Evolutionary conservation across 371 early-diverging fungal species (phyloP), one percentile per base, ranked within the genome.

Genomic region (Umbelopsis sp.): DNA sequence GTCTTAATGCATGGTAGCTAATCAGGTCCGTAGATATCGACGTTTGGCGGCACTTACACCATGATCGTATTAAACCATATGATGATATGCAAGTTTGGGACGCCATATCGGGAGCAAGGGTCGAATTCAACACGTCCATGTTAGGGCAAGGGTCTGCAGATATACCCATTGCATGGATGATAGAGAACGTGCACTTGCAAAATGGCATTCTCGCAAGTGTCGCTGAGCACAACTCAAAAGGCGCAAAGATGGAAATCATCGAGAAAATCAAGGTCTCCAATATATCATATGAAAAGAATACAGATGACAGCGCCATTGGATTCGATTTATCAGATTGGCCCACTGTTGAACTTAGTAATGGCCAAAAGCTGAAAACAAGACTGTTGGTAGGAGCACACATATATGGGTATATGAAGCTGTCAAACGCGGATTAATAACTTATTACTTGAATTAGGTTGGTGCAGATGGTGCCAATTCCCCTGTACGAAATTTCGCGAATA

Each of bases 391-490:
- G 50, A 3, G 48, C 48, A 48, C 48, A 48, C 24, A 57, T 4
- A 52, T 65, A 50, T 63, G 0, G 38, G 65, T 20, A 35, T 6
- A 18, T 63, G 25, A 50, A 16, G 35, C 20, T 24, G 11, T 25
- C n/a, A 9, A 45, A 24, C 66, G 25, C 38, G 41, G 14, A 64
- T 37, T 11, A 25, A 46, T 48, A 7, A 18, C 32, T 12, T 18
- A 63, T 57, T 70, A 0, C 32, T 20, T 63, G 45, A 37, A 63
- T 10, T 37, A 85, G 85, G 74, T 96, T 68, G 98, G 98, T 11
- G 96, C 98, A 0, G 98, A 98, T 77, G 98, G 98, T 18, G 87
- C 86, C 37, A 93, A 92, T 76, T 96, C 96, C 16, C 83, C 86
- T 22, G 98, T 98, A 37, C 88, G 97, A 52, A 82, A 76, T 37